A percentile compares a stretch with the other conserved stretches of the same genome.
phyloP scores from a whole-genome alignment of 140 eudicot genomes.

The Cichorium intybus region DNA sequence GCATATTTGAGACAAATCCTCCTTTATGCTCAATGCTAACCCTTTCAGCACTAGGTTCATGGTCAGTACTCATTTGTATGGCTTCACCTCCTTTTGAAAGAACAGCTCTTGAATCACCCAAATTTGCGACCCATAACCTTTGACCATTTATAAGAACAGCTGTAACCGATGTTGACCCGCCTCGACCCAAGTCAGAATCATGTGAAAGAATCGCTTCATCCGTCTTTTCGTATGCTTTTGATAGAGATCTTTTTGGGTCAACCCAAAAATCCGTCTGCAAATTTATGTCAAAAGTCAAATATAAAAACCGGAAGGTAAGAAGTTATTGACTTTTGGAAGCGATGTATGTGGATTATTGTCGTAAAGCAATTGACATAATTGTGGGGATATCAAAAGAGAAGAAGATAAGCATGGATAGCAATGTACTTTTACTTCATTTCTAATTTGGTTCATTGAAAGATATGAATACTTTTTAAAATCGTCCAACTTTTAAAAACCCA shows the following conservation, averaged over 20 bases:
- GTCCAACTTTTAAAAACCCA: too few species aligned
- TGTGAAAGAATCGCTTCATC: conserved; percentile 66
- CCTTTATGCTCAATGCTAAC: conserved; percentile 68
- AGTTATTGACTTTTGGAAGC: background rate
- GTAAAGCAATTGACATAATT: too few species aligned
- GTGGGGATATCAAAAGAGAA: too few species aligned
- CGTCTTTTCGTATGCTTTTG: conserved; percentile 65
- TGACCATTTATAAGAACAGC: conserved; percentile 57
- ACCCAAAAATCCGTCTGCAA: conserved; percentile 57
- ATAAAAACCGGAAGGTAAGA: background rate
- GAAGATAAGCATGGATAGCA: too few species aligned
- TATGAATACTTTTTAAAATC: too few species aligned
- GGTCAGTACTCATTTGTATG: conserved; percentile 60
- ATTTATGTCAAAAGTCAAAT: background rate
- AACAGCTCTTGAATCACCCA: conserved; percentile 79
- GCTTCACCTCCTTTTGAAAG: conserved; percentile 64
- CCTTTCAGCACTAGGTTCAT: conserved; percentile 65
- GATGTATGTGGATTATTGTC: background rate
- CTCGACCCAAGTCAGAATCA: conserved; percentile 57
- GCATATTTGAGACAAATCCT: conserved; percentile 80
- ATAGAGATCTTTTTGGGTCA: conserved; percentile 48
- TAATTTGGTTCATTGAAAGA: too few species aligned
- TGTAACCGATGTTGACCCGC: conserved; percentile 77
- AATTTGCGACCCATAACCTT: conserved; percentile 62
- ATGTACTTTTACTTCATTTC: too few species aligned